These are phyloP conservation scores for Hyaloscypha bicolor DNA, from an alignment of 495 filamentous ascomycete genomes.

Conservation along the genomic window DNA sequence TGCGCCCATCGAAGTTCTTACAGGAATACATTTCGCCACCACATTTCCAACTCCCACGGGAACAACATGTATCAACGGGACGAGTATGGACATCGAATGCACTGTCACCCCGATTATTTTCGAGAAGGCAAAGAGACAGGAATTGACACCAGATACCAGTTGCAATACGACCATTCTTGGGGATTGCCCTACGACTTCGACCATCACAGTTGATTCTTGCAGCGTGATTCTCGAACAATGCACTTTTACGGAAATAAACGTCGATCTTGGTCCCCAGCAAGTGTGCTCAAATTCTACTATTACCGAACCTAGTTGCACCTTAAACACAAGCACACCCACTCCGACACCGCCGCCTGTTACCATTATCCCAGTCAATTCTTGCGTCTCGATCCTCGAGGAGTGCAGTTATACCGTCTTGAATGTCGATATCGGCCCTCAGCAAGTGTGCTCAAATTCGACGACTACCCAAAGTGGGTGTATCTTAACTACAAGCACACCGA, in stretches of 20 bases:
- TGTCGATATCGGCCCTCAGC: background rate
- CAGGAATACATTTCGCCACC: no score
- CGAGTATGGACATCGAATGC: no score
- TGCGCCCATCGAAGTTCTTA: no score
- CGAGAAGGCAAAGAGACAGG: constrained; percentile 1
- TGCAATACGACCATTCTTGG: constrained; percentile 2
- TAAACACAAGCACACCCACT: background rate
- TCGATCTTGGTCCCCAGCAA: no score
- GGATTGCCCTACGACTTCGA: no score
- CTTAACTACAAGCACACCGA: background rate
- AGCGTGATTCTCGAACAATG: no score
- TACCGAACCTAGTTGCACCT: background rate
- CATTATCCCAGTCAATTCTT: background rate
- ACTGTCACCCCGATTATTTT: background rate
- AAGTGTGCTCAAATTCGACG: background rate
- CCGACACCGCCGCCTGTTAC: background rate
- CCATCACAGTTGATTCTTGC: no score
- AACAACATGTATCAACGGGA: no score
- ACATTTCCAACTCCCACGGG: no score
- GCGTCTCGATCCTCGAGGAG: background rate
- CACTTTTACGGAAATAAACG: no score
- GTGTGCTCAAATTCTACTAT: no score
- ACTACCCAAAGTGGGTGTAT: background rate
- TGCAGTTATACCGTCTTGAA: background rate
- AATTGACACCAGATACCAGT: background rate